Base-by-base conservation (phyloP, 495 filamentous ascomycete genomes). In the Hyaloscypha hepaticicola region DNA sequence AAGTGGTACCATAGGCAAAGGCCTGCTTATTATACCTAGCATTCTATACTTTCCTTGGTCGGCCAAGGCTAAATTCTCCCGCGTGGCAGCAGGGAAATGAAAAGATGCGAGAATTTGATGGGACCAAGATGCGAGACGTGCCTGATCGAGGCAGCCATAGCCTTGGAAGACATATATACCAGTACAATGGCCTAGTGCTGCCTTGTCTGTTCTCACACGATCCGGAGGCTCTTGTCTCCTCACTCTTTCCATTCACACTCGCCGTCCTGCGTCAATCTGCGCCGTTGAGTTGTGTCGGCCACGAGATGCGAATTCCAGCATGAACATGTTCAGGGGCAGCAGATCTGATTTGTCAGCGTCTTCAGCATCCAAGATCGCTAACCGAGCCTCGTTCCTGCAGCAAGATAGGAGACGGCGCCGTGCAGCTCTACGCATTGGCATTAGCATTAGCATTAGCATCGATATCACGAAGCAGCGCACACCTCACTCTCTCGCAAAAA, bases 41-140 rank as follows among this genome's bases (percentile, higher is more conserved):
- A 58, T 26, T 34, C 55, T 24, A 31, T 56, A 56, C 11, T 45
- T 45, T 45, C 16, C 38, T 19, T 45, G 31, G 31, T 33, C 31
- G 19, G 48, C 16, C 6, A 24, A 5, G 50, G 26, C 25, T 21
- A 53, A 53, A 25, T 25, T 24, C 21, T 24, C 26, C 50, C 50
- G 50, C 22, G 5, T 24, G 50, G 22, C 50, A 53, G 50, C 50
- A 53, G 50, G 50, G 50, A 53, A 53, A 53, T 53, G 21, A 28
- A 21, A 19, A 5, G 26, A 53, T 0, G 50, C 50, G 50, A 53
- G 26, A 53, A 53, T 24, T 16, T 45, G 38, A 28, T 53, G 50
- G 50, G 50, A 53, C n/a, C n/a, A 9, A 53, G 50, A 53, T 28
- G 50, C 50, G 50, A 53, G 38, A 45, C 38, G 38, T 16, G 38